Evolutionary conservation across 2,329 filamentous ascomycete species (phyloP).

Genomic region (Pseudogymnoascus sp.): DNA sequence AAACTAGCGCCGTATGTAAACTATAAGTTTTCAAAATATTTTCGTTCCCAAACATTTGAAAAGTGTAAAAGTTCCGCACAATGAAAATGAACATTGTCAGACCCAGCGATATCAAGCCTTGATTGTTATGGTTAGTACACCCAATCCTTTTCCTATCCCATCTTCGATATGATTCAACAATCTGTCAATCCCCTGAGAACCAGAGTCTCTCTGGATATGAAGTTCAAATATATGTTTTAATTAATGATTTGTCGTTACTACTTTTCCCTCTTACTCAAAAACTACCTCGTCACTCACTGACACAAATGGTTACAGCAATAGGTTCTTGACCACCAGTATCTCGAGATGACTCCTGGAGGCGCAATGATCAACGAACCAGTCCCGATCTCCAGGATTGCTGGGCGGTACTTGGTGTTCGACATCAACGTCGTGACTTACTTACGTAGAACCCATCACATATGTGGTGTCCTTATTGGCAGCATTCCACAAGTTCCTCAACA

Average conservation of each 20-base stretch:
- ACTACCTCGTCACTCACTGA: constrained; percentile 11
- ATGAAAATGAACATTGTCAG: not conserved
- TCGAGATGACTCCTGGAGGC: constrained; percentile 15
- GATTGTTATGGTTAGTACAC: constrained; percentile 14
- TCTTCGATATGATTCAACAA: constrained; percentile 56
- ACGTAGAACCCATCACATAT: constrained; percentile 73
- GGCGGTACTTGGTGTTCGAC: constrained; percentile 85
- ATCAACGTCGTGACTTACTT: constrained; percentile 69
- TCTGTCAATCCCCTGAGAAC: constrained; percentile 79
- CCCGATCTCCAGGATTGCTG: constrained; percentile 71
- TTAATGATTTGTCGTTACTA: constrained; percentile 35
- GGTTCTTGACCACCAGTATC: not conserved
- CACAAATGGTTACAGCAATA: not conserved
- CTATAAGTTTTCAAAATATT: constrained; percentile 5
- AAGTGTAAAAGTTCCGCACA: not conserved
- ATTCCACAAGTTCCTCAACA: constrained; percentile 90
- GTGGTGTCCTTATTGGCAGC: constrained; percentile 76
- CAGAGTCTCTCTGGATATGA: constrained; percentile 32
- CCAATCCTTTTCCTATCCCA: not conserved
- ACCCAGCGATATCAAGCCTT: not conserved
- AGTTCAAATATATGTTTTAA: constrained; percentile 45
- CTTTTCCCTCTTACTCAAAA: not conserved
- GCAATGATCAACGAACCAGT: constrained; percentile 44
- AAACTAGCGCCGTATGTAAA: not conserved
- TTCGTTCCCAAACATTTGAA: not conserved